These are phyloP conservation scores for Paramecium biaurelia DNA, from an alignment of 73 alveolate genomes.

Conservation along the genomic window DNA sequence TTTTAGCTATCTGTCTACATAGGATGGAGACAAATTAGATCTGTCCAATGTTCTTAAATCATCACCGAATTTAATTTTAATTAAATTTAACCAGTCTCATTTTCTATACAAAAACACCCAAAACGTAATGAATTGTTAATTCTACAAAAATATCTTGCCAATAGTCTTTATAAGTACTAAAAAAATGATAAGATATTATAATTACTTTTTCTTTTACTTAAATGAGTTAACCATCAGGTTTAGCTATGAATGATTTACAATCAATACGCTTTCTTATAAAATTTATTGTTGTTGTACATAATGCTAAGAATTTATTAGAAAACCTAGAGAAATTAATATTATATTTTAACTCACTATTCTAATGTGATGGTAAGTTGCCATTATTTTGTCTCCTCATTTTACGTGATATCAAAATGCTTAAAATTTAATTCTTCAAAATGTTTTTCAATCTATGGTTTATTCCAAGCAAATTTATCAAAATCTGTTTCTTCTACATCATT, in stretches of 20 bases:
- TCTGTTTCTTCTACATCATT: neutral
- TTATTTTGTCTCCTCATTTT: neutral
- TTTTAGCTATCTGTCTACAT: neutral
- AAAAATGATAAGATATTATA: neutral
- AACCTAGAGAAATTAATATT: neutral
- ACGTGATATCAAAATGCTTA: neutral
- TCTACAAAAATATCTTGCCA: neutral
- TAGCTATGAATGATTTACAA: neutral
- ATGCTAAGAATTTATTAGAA: constrained; percentile 1
- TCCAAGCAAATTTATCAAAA: neutral
- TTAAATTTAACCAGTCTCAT: neutral
- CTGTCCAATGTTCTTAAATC: neutral
- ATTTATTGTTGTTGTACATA: neutral
- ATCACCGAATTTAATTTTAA: neutral
- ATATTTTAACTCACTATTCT: neutral
- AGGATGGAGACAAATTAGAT: neutral
- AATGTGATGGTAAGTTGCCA: neutral
- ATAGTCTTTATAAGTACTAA: neutral
- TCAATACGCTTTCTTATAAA: neutral
- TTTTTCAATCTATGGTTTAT: neutral
- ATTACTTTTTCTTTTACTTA: constrained; percentile 24
- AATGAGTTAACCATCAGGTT: neutral
- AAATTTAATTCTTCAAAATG: neutral
- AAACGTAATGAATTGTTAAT: neutral
- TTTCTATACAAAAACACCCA: constrained; percentile 10